A percentile compares a stretch with the other conserved stretches of the same genome.
phyloP scores from a whole-genome alignment of 208 protist genomes.

The Sergeia podlipaevii region DNA sequence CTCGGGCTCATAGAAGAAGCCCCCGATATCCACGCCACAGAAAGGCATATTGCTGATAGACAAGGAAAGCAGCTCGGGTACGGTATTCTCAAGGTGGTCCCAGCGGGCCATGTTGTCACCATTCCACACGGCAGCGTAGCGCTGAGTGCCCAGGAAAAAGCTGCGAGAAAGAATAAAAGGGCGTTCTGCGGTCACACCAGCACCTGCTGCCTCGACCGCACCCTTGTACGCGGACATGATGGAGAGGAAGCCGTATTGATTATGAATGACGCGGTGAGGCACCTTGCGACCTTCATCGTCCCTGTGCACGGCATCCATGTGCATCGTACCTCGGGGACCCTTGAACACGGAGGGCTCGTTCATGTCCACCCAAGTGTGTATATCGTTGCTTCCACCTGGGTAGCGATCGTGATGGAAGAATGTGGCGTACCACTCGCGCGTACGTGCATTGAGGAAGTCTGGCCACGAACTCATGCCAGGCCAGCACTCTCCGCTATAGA shows the following conservation, averaged over 20 bases:
- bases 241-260: slow-evolving; percentile 95
- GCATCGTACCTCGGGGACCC: slow-evolving; percentile 94
- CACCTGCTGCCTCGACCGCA: slow-evolving; percentile 53
- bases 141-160: slow-evolving; percentile 98
- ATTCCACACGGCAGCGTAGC: slow-evolving; percentile 97
- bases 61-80: slow-evolving; percentile 96
- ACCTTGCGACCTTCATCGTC: slow-evolving; percentile 51
- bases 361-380: slow-evolving; percentile 99
- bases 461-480: slow-evolving; percentile 92
- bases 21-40: slow-evolving; percentile 96
- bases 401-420: slow-evolving; percentile 91
- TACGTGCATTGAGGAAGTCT: slow-evolving; percentile 92
- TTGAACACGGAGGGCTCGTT: slow-evolving; percentile 98
- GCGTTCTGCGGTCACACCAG: slow-evolving; percentile 40
- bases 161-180: slow-evolving; percentile 98
- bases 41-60: slow-evolving; percentile 95
- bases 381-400: slow-evolving; percentile 70
- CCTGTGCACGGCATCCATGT: slow-evolving; percentile 87
- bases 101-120: slow-evolving; percentile 98
- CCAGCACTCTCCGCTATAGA: slow-evolving; percentile 97
- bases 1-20: slow-evolving; percentile 98
- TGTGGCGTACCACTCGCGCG: slow-evolving; percentile 92
- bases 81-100: slow-evolving; percentile 92
- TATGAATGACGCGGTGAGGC: slow-evolving; percentile 97
- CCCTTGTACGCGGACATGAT: slow-evolving; percentile 90